Base-by-base conservation (phyloP, 2,329 filamentous ascomycete genomes). In the Aspergillus texensis region DNA sequence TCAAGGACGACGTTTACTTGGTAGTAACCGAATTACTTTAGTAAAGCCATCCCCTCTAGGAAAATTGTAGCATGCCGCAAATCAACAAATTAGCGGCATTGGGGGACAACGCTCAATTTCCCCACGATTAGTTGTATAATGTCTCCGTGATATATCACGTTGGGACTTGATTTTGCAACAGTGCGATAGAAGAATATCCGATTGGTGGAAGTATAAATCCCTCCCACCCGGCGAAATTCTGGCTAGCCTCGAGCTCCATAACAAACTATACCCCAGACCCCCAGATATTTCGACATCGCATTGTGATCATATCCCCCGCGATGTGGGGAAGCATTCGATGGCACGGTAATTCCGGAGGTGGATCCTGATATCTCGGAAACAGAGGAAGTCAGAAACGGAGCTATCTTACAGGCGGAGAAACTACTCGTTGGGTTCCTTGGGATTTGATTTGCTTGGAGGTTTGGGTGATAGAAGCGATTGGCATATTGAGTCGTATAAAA, bases 401-500 rank as follows among this genome's bases (percentile, higher is more conserved):
- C 21, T 5, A 41, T 71, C 55, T 62, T 65, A 73, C 65, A 72
- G 70, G 71, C 65, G 71, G 71, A 71, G 62, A 71, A 72, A 72
- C 62, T 63, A 53, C 30, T 39, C 34, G 32, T 54, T 14, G 28
- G 19, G 9, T 12, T 54, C 52, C 26, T 43, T 16, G 8, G 16
- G 46, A 6, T 32, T 24, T 34, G 52, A 54, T 14, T 28, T 30
- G 30, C 30, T 56, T 19, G 14, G 26, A 30, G 8, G 26, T 19
- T 19, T n/a, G 19, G 14, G 24, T 8, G 24, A 26, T n/a, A 26
- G 36, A 46, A 45, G 43, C 16, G 34, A 46, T n/a, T 50, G 43
- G 19, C 26, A 41, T 10, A 12, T 52, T 54, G 54, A 56, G 46
- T 36, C 28, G 19, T 52, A 57, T 61, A 58, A 45, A 64, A 53